phyloP scores from a whole-genome alignment of 768 basidiomycete genomes.

The Tubosaeta sp. region DNA sequence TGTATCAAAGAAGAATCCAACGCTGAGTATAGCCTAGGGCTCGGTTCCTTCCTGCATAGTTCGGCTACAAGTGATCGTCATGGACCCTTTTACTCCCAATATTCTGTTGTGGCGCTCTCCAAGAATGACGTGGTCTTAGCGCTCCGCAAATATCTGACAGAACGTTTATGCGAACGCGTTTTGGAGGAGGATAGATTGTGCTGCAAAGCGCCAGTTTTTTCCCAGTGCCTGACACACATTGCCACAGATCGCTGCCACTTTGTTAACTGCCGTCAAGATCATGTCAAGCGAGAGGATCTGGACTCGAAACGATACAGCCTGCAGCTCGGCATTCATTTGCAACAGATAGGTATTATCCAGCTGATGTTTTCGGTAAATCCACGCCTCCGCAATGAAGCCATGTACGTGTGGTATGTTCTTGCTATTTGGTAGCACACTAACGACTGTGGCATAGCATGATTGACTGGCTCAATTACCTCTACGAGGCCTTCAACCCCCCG shows the following conservation, averaged over 20 bases:
- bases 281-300: constrained; percentile 27
- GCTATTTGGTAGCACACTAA: neutral
- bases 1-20: constrained; percentile 8
- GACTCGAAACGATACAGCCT: constrained; percentile 35
- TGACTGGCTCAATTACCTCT: constrained; percentile 39
- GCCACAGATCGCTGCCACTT: constrained; percentile 32
- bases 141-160: constrained; percentile 25
- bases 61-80: neutral
- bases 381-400: neutral
- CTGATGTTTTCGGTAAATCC: constrained; percentile 19
- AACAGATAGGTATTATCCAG: constrained; percentile 47
- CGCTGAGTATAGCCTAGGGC: constrained; percentile 6
- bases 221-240: constrained; percentile 36
- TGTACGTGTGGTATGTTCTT: constrained; percentile 3
- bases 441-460: constrained; percentile 1
- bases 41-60: constrained; percentile 6
- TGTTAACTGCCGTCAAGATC: constrained; percentile 34
- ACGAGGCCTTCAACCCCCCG: constrained; percentile 49
- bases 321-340: constrained; percentile 42
- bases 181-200: constrained; percentile 32
- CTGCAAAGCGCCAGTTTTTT: constrained; percentile 28
- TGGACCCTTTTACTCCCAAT: neutral
- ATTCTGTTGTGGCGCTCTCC: constrained; percentile 14
- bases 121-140: constrained; percentile 16
- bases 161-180: constrained; percentile 29